Evolutionary conservation across 139 green algal genomes (phyloP), one percentile per base, ranked within the genome.

Genomic region (Zygnema cylindricum): DNA sequence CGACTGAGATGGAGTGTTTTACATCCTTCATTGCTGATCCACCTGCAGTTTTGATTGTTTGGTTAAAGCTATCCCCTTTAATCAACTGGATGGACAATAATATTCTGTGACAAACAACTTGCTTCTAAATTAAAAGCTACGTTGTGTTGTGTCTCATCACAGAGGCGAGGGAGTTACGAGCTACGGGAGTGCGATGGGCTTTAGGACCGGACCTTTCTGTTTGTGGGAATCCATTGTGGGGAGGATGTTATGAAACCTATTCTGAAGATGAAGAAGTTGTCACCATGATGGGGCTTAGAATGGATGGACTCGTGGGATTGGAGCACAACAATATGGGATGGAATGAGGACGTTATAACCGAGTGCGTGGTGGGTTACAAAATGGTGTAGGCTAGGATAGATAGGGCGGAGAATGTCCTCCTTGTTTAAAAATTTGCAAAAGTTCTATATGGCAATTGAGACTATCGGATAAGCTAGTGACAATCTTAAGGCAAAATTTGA

Each of bases 201-300:
- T 2, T 86, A 2, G 79, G 41, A 57, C 79, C 79, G 35, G 30
- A 7, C 1, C 41, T 86, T 36, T 76, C 79, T 1, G 79, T 86
- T 7, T 86, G 79, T 39, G 54, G 38, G 11, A 43, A 86, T 39
- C 2, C 38, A 3, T 2, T 41, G 35, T 86, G 79, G 79, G 35
- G 36, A 39, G 23, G 36, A 11, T 86, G 79, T 43, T 86, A 86
- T 43, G 35, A 86, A 38, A 69, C 41, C 23, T 84, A 69, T 33
- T 49, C n/a, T 2, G 76, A 39, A 54, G 57, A 43, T 41, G 71
- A 79, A 16, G 11, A 43, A 43, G 36, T 79, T 42, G 71, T 79
- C 7, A 11, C 36, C 3, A 41, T 79, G 71, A 41, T 79, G 36
- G 38, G 38, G 11, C 38, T 16, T 11, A 7, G 38, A 16, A 41